A percentile compares a stretch with the other conserved stretches of the same genome.
Evolutionary conservation across 148 eudicot species (phyloP).

Genomic region (Cornus suecica): DNA sequence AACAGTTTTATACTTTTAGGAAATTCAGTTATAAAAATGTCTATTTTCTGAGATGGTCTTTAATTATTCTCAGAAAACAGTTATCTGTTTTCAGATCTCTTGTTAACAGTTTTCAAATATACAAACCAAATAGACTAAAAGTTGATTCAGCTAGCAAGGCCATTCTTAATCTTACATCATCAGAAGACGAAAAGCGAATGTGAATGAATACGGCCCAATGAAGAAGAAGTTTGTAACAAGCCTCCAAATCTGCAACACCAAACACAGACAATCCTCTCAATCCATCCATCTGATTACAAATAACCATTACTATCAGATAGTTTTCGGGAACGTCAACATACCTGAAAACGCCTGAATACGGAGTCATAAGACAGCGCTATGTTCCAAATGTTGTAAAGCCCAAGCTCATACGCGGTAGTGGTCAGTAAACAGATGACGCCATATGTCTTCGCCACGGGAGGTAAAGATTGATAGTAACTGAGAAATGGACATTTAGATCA

Average conservation of each 20-base stretch:
- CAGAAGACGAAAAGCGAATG: conserved; percentile 32
- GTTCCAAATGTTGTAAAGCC: conserved; percentile 3
- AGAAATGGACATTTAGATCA: background rate
- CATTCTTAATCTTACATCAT: conserved; percentile 23
- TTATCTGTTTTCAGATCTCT: no score
- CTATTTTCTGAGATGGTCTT: no score
- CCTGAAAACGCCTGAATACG: conserved; percentile 37
- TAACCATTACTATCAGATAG: background rate
- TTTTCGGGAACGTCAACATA: conserved; percentile 2
- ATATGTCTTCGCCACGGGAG: conserved; percentile 40
- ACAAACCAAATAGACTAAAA: no score
- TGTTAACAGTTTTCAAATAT: no score
- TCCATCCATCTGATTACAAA: background rate
- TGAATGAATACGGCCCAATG: conserved; percentile 30
- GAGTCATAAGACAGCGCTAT: conserved; percentile 24
- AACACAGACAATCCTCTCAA: background rate
- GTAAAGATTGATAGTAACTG: conserved; percentile 37
- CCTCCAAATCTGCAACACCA: conserved; percentile 39
- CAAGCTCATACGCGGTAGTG: conserved; percentile 19
- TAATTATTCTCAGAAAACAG: no score
- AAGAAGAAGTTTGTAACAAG: conserved; percentile 43
- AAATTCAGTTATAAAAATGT: no score
- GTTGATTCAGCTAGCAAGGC: background rate
- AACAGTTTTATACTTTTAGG: no score
- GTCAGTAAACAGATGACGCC: conserved; percentile 33